Base-by-base conservation (phyloP, 768 basidiomycete genomes). In the Rhodotorula babjevae region DNA sequence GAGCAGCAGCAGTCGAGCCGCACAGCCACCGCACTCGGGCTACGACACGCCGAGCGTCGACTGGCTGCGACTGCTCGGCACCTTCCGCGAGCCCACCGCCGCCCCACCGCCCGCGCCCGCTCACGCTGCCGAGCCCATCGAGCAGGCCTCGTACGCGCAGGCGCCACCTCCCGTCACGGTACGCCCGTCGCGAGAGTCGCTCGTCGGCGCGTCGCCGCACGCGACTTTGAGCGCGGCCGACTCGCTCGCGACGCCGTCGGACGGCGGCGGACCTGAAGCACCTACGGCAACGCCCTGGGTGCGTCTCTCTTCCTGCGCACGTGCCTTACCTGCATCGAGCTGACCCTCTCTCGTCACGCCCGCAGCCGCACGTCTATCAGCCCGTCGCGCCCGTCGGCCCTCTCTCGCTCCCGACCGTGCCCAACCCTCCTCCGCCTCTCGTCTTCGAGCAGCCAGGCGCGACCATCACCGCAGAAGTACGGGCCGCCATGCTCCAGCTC, bases 251-350 rank as follows among this genome's bases (percentile, higher is more conserved):
- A 60, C 59, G 6, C 59, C 59, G 18, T 60, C 59, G 0, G 59
- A 60, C 42, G 59, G 59, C 59, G 59, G 59, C 15, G 59, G 59
- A 25, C 59, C 59, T 25, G 59, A 60, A 60, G 42, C 36, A 25
- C 59, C 59, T 1, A 42, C 23, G 3, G 10, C 8, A 5, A 60
- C 25, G 10, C 33, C 57, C 0, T 60, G 59, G 59, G 44, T 18
- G 8, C 12, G 44, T 46, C 44, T 46, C 18, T 18, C 44, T 46
- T 18, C 44, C 18, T 15, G 3, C 14, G 14, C 18, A 11, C 3
- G 8, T 7, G 14, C 44, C 44, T 46, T 46, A 2, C 14, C 18
- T 7, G 14, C 12, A 12, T 46, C 44, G 44, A 2, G 44, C 44
- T 46, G 8, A 46, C 14, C 5, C 44, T 46, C 42, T 46, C 36